Evolutionary conservation across 768 basidiomycete genomes (phyloP).

Genomic region (Tylopilus subfusipes): DNA sequence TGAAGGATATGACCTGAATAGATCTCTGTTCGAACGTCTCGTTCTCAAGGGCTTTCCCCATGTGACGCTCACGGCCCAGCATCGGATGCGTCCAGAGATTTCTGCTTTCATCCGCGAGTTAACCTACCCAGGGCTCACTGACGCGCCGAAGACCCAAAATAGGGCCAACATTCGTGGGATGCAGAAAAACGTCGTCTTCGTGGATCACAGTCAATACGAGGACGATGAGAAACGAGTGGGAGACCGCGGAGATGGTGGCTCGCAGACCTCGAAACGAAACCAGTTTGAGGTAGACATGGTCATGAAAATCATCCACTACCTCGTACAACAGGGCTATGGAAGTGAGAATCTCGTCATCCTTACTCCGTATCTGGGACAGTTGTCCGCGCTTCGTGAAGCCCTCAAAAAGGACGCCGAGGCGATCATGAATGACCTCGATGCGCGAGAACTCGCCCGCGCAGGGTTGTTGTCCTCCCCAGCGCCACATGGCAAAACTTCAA

Average conservation of each 20-base stretch:
- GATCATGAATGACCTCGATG: slow-evolving; percentile 60
- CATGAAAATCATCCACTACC: slow-evolving; percentile 60
- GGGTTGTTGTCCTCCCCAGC: slow-evolving; percentile 45
- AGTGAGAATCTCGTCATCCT: slow-evolving; percentile 59
- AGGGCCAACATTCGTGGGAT: slow-evolving; percentile 55
- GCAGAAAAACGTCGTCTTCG: slow-evolving; percentile 55
- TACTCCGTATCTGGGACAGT: slow-evolving; percentile 68
- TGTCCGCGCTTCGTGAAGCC: slow-evolving; percentile 45
- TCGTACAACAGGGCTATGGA: slow-evolving; percentile 65
- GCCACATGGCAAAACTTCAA: slow-evolving; percentile 33
- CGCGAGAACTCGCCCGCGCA: slow-evolving; percentile 52
- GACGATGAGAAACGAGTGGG: slow-evolving; percentile 40
- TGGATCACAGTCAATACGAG: slow-evolving; percentile 55
- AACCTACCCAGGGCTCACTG: slow-evolving; percentile 62
- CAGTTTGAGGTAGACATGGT: slow-evolving; percentile 59
- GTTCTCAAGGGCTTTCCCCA: slow-evolving; percentile 63
- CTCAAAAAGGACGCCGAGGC: slow-evolving; percentile 52
- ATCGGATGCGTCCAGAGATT: slow-evolving; percentile 76
- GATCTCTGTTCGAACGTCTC: slow-evolving; percentile 66
- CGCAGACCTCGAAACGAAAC: slow-evolving; percentile 60
- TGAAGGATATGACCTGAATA: slow-evolving; percentile 63
- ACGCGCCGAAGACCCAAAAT: slow-evolving; percentile 47
- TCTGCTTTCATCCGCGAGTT: slow-evolving; percentile 56
- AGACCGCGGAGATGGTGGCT: slow-evolving; percentile 45
- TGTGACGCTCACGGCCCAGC: slow-evolving; percentile 50